Base-by-base conservation (phyloP, 2,329 filamentous ascomycete genomes). In the Colletotrichum higginsianum region DNA sequence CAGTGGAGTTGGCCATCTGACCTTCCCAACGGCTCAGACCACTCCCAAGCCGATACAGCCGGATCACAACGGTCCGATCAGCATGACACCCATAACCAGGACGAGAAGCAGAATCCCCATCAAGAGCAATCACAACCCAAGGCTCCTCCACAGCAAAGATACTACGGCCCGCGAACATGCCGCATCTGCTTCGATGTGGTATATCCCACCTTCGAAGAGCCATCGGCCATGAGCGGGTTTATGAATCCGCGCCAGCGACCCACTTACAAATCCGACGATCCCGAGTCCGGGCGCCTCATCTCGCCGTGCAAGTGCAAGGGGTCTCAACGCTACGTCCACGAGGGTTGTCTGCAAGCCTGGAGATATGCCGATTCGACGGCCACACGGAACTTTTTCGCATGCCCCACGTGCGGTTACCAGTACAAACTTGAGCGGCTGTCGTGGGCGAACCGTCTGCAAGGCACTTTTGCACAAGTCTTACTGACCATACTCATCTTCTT, bases 221-320 rank as follows among this genome's bases (percentile, higher is more conserved):
- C 11, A 77, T 77, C 42, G 78, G 58, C 49, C 11, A 49, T 72
- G 44, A 56, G 65, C 23, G 73, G 67, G 16, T 64, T 74, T 42
- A 72, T 72, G 67, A 70, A 66, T 38, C 38, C 52, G n/a, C 67
- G 64, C 21, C 80, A 81, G 23, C 77, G 79, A 35, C 83, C 83
- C 9, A 80, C 80, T 23, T 98, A 97, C 78, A 87, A 91, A 62
- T 95, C 94, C 30, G 89, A 93, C 73, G 93, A 94, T 75, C 87
- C 90, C 8, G 87, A 92, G 74, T 88, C 92, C 40, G 94, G 94
- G 49, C 91, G 94, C 61, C 86, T 99, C 38, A 89, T 98, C 76
- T 93, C 93, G 65, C 96, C 96, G 46, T 99, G 96, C 86, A 91
- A 92, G 83, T 99, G 96, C 87, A 97, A 94, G 84, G 96, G 96